Conservation (phyloP, 768 basidiomycete genomes). For the Calocera viscosa region DNA sequence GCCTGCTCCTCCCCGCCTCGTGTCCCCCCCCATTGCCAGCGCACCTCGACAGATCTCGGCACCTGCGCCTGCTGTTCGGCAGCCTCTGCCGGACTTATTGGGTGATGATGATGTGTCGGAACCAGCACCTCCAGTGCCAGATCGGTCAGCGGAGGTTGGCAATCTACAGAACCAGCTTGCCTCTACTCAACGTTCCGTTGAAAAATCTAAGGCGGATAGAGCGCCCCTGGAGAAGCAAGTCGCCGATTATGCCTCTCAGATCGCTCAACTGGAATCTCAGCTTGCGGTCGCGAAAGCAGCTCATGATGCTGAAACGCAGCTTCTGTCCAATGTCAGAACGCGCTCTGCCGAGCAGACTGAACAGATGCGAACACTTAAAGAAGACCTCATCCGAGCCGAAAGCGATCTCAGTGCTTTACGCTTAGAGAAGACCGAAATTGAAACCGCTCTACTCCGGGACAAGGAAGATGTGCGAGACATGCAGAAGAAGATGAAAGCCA, state of each 20-base stretch:
- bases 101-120: slow-evolving; percentile 50
- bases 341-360: slow-evolving; percentile 52
- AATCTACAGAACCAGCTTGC: slow-evolving; percentile 75
- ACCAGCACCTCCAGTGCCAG: slow-evolving; percentile 43
- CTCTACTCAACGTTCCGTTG: slow-evolving; percentile 62
- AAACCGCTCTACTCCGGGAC: slow-evolving; percentile 72
- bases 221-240: slow-evolving; percentile 50
- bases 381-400: slow-evolving; percentile 78
- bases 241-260: slow-evolving; percentile 55
- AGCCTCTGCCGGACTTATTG: slow-evolving; percentile 39
- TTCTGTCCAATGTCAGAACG: slow-evolving; percentile 55
- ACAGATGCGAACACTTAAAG: slow-evolving; percentile 57
- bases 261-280: slow-evolving; percentile 71
- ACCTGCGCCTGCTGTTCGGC: slow-evolving; percentile 6
- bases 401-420: slow-evolving; percentile 80
- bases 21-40: neutral
- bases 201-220: slow-evolving; percentile 54
- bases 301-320: slow-evolving; percentile 70
- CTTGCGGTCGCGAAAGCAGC: slow-evolving; percentile 70
- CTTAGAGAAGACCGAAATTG: slow-evolving; percentile 84
- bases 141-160: slow-evolving; percentile 75
- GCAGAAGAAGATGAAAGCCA: slow-evolving; percentile 72
- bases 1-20: neutral
- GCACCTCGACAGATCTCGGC: slow-evolving; percentile 8
- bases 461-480: slow-evolving; percentile 87